Percentiles rank a stretch among this genome's conserved stretches.
Conservation (phyloP, 129 eudicot genomes). For the Escallonia herrerae region DNA sequence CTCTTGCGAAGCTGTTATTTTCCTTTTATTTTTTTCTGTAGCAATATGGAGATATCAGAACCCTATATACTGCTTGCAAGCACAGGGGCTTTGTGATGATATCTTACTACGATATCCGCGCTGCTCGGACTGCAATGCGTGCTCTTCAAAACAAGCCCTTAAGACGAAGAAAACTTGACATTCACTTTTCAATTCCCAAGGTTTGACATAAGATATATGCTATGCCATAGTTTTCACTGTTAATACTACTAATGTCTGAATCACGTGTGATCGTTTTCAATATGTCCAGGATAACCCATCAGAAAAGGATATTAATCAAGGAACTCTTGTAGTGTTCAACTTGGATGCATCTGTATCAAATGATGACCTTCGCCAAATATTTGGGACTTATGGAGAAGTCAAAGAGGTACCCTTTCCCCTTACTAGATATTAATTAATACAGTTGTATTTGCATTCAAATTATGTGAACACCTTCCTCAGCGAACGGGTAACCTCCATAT, state of each 20-base stretch:
- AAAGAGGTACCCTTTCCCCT: conserved; percentile 57
- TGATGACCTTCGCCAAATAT: conserved; percentile 80
- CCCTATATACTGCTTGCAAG: conserved; percentile 86
- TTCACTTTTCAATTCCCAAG: conserved; percentile 97
- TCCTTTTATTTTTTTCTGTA: conserved; percentile 21
- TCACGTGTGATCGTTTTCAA: not conserved
- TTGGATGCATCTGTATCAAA: conserved; percentile 86
- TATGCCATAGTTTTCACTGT: not conserved
- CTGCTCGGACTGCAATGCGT: conserved; percentile 90
- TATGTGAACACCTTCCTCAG: too few species aligned
- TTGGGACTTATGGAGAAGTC: conserved; percentile 89
- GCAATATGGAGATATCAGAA: conserved; percentile 92
- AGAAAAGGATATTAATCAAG: conserved; percentile 94
- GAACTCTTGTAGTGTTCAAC: conserved; percentile 92
- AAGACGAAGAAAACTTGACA: conserved; percentile 84
- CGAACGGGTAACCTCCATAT: not conserved
- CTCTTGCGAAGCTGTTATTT: not conserved
- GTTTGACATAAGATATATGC: conserved; percentile 21
- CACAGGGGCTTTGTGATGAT: conserved; percentile 98
- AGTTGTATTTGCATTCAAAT: not conserved
- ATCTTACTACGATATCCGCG: conserved; percentile 87
- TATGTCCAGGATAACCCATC: conserved; percentile 82
- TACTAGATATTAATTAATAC: not conserved
- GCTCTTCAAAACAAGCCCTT: conserved; percentile 78
- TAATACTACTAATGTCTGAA: not conserved